Percentiles rank a stretch among this genome's conserved stretches.
Evolutionary conservation across 106 monocot species (phyloP).

Genomic region (Ottelia alismoides): DNA sequence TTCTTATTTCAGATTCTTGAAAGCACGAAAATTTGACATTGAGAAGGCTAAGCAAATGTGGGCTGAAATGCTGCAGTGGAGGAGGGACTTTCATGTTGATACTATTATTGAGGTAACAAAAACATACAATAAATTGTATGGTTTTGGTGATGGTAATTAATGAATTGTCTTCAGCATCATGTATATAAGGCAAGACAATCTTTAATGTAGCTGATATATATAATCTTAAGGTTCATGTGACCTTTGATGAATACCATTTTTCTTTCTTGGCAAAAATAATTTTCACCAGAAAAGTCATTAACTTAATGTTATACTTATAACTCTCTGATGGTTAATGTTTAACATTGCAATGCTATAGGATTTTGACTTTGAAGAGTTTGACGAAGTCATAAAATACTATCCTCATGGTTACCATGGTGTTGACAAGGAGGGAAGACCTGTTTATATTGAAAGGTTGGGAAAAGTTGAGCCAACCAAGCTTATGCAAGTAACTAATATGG

Average conservation of each 20-base stretch:
- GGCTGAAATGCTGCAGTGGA: slow-evolving; percentile 89
- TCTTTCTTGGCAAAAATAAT: too few relatives aligned
- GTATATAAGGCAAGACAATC: too few relatives aligned
- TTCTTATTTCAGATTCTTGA: slow-evolving; percentile 67
- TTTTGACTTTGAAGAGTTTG: slow-evolving; percentile 46
- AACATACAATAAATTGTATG: neutral
- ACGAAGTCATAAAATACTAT: slow-evolving; percentile 54
- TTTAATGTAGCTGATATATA: too few relatives aligned
- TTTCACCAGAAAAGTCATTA: too few relatives aligned
- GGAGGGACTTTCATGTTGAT: slow-evolving; percentile 59
- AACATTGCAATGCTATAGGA: slow-evolving; percentile 23
- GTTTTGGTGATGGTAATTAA: too few relatives aligned
- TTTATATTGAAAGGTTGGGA: slow-evolving; percentile 71
- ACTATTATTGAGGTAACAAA: slow-evolving; percentile 44
- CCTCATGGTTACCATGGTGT: slow-evolving; percentile 82
- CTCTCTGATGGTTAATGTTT: too few relatives aligned
- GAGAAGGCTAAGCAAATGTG: slow-evolving; percentile 94
- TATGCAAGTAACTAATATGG: slow-evolving; percentile 69
- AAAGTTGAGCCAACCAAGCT: slow-evolving; percentile 63
- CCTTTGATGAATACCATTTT: too few relatives aligned
- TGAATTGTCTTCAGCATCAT: too few relatives aligned
- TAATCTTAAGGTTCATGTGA: too few relatives aligned
- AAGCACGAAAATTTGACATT: slow-evolving; percentile 83
- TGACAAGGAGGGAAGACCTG: slow-evolving; percentile 74
- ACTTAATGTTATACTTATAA: too few relatives aligned